Conservation (phyloP, 208 protist species). For the Leishmania turanica region DNA sequence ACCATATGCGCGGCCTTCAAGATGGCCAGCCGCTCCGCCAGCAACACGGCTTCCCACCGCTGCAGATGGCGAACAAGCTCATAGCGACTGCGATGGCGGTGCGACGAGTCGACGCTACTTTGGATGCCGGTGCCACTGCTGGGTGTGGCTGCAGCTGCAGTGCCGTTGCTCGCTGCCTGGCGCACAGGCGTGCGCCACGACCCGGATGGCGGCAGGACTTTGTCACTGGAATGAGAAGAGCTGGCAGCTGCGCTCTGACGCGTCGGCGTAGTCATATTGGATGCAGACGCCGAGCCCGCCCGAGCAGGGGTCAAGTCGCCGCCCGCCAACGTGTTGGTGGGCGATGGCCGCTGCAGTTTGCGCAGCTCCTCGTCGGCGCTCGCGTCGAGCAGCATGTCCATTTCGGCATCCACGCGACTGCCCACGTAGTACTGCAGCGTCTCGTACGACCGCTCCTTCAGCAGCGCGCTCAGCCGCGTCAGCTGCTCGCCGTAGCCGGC, state of each 20-base stretch:
- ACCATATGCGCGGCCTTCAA: constrained; percentile 29
- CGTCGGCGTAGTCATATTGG: constrained; percentile 10
- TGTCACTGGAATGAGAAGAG: neutral
- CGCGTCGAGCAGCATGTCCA: constrained; percentile 21
- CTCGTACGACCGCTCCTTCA: constrained; percentile 45
- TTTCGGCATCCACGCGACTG: constrained; percentile 15
- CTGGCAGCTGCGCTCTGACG: constrained; percentile 15
- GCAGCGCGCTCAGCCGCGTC: constrained; percentile 35
- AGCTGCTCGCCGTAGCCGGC: constrained; percentile 23
- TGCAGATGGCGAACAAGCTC: constrained; percentile 57
- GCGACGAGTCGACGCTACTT: neutral
- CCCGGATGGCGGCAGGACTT: neutral
- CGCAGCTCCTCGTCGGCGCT: constrained; percentile 35
- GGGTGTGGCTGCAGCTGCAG: neutral
- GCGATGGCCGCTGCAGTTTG: constrained; percentile 22
- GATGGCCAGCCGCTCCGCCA: constrained; percentile 31
- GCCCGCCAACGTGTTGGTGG: neutral
- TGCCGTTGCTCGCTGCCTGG: neutral
- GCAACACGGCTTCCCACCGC: constrained; percentile 45
- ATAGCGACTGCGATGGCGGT: constrained; percentile 43
- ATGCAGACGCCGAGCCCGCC: neutral
- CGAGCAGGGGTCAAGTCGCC: constrained; percentile 19
- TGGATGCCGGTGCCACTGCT: neutral
- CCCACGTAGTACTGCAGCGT: constrained; percentile 36
- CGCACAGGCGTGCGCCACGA: neutral